These are phyloP conservation scores for Dujonia santamariae DNA, from an alignment of 1,139 yeast genomes.

Conservation along the genomic window DNA sequence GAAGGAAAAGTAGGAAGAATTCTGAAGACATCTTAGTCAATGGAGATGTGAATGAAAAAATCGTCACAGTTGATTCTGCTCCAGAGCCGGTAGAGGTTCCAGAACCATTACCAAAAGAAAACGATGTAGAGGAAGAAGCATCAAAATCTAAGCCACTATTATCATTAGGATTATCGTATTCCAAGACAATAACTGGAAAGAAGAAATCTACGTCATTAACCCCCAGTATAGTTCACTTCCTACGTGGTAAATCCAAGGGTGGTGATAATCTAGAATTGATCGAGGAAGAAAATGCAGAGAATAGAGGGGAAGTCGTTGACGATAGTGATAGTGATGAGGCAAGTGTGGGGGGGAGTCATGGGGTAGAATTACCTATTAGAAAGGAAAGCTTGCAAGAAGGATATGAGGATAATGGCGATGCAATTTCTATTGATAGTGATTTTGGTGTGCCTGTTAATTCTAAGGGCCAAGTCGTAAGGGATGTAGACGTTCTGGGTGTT, in stretches of 20 bases:
- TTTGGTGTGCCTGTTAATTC: conserved; percentile 28
- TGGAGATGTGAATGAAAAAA: not conserved
- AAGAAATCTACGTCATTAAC: conserved; percentile 10
- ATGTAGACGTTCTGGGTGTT: conserved; percentile 4
- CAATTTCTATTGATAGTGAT: conserved; percentile 31
- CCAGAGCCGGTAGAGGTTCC: no score
- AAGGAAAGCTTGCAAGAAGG: not conserved
- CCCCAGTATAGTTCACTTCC: conserved; percentile 20
- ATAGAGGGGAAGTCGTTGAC: conserved; percentile 2
- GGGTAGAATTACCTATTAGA: not conserved
- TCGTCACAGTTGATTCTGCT: no score
- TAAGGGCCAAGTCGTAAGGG: conserved; percentile 17
- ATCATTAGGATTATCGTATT: conserved; percentile 11
- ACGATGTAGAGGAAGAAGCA: no score
- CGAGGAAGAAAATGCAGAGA: conserved; percentile 15
- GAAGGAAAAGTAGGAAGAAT: not conserved
- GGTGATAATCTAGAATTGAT: conserved; percentile 15
- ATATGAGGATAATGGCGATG: conserved; percentile 15
- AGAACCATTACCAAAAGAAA: no score
- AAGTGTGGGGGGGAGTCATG: conserved; percentile 9
- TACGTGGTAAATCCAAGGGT: conserved; percentile 9
- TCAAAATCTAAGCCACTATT: not conserved
- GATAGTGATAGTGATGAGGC: conserved; percentile 9
- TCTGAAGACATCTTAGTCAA: not conserved
- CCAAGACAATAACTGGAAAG: conserved; percentile 15